Evolutionary conservation across 2,329 filamentous ascomycete genomes (phyloP).

Genomic region (Cladosporium sp.): DNA sequence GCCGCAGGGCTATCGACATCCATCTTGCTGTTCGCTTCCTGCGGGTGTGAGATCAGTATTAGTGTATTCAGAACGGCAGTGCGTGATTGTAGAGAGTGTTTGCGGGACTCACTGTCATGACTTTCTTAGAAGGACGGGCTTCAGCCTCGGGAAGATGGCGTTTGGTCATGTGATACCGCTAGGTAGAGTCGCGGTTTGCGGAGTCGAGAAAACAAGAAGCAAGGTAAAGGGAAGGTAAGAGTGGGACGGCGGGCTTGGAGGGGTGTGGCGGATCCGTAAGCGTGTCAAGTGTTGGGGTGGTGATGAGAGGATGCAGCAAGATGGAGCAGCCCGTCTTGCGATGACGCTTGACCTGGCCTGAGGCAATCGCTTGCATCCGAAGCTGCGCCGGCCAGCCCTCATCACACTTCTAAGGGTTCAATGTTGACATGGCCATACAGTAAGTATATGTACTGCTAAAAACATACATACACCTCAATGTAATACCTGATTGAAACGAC

Average conservation of each 20-base stretch:
- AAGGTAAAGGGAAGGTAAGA: neutral
- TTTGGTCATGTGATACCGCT: constrained; percentile 13
- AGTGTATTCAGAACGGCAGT: neutral
- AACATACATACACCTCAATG: too few species aligned
- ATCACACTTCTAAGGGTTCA: too few species aligned
- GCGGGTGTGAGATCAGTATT: constrained; percentile 1
- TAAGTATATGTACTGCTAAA: too few species aligned
- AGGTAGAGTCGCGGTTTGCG: constrained; percentile 5
- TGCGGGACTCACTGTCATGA: constrained; percentile 43
- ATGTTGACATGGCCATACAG: too few species aligned
- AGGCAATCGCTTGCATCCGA: too few species aligned
- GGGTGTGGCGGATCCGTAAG: neutral
- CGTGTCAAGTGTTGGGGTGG: neutral
- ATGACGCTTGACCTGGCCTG: too few species aligned
- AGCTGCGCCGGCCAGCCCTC: too few species aligned
- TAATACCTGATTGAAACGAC: too few species aligned
- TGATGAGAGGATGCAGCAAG: neutral
- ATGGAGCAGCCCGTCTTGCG: too few species aligned
- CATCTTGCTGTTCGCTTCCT: constrained; percentile 48
- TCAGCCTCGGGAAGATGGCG: constrained; percentile 29
- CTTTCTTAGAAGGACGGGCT: constrained; percentile 45
- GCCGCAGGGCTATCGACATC: constrained; percentile 56
- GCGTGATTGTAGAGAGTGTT: neutral
- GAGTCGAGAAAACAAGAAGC: neutral
- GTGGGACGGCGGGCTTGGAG: neutral